These are phyloP conservation scores for Zygosaccharomyces lentus DNA, from an alignment of 805 yeast genomes.

Conservation along the genomic window DNA sequence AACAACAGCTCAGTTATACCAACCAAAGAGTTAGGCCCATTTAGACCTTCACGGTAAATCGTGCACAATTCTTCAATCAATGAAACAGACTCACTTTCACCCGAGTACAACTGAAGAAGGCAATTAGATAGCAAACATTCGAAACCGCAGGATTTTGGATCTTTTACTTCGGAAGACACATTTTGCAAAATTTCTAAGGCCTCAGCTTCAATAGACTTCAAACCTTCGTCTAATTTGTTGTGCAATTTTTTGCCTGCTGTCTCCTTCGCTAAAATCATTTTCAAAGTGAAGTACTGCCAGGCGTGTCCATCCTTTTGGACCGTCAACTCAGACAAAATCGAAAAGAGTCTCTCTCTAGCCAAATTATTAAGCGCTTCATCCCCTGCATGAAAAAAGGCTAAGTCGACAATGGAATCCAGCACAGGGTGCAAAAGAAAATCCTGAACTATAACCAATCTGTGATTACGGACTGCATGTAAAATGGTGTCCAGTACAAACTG, in stretches of 20 bases:
- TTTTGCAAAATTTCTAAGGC: constrained; percentile 47
- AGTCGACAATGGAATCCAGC: constrained; percentile 29
- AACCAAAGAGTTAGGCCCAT: constrained; percentile 41
- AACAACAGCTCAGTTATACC: constrained; percentile 56
- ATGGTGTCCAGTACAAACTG: constrained; percentile 60
- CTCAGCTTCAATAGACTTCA: constrained; percentile 44
- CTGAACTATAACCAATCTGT: constrained; percentile 33
- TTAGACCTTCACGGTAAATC: constrained; percentile 36
- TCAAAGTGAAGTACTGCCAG: constrained; percentile 59
- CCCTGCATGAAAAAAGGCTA: constrained; percentile 32
- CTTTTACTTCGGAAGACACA: constrained; percentile 31
- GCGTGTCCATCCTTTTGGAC: constrained; percentile 31
- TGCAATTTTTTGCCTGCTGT: constrained; percentile 27
- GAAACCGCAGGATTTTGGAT: constrained; percentile 52
- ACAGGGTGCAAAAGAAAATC: constrained; percentile 32
- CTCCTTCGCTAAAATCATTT: constrained; percentile 33
- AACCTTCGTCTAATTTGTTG: constrained; percentile 54
- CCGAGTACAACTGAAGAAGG: constrained; percentile 69
- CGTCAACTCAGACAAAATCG: constrained; percentile 59
- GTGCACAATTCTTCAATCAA: constrained; percentile 63
- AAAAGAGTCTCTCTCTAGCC: constrained; percentile 60
- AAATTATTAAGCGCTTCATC: constrained; percentile 24
- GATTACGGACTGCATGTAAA: constrained; percentile 47
- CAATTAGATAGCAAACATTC: constrained; percentile 75
- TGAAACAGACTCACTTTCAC: constrained; percentile 69